Evolutionary conservation across 495 filamentous ascomycete genomes (phyloP).

Genomic region (Penicillium crystallinum): DNA sequence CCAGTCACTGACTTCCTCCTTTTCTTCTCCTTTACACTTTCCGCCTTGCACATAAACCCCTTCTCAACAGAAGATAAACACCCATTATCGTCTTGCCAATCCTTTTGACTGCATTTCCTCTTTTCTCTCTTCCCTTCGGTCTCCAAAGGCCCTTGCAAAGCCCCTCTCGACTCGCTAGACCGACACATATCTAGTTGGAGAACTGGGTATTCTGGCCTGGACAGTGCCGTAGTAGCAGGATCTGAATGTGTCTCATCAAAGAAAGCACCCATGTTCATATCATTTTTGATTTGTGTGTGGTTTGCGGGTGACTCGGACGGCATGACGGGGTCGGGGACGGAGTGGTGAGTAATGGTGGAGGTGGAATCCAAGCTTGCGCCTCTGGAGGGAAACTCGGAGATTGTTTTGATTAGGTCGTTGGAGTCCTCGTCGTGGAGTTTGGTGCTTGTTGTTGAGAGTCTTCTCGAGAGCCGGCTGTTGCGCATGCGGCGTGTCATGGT

Average conservation of each 20-base stretch:
- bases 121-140: neutral
- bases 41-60: neutral
- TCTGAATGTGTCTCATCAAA: slow-evolving; percentile 13
- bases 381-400: slow-evolving; percentile 9
- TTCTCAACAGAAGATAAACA: neutral
- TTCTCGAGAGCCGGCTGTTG: slow-evolving; percentile 14
- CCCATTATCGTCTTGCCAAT: neutral
- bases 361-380: slow-evolving; percentile 12
- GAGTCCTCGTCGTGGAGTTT: slow-evolving; percentile 18
- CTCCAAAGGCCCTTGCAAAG: slow-evolving; percentile 12
- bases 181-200: slow-evolving; percentile 16
- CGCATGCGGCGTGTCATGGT: slow-evolving; percentile 15
- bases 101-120: neutral
- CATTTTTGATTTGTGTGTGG: slow-evolving; percentile 2
- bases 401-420: slow-evolving; percentile 22
- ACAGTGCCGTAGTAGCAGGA: slow-evolving; percentile 4
- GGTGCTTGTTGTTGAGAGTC: slow-evolving; percentile 13
- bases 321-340: slow-evolving; percentile 6
- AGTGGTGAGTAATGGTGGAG: slow-evolving; percentile 13
- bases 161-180: slow-evolving; percentile 9
- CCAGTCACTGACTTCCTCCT: slow-evolving; percentile 12
- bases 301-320: slow-evolving; percentile 13
- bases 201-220: slow-evolving; percentile 18
- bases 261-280: slow-evolving; percentile 9
- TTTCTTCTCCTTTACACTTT: neutral